Evolutionary conservation across 768 basidiomycete genomes (phyloP).

Genomic region (Leccinum boreale): DNA sequence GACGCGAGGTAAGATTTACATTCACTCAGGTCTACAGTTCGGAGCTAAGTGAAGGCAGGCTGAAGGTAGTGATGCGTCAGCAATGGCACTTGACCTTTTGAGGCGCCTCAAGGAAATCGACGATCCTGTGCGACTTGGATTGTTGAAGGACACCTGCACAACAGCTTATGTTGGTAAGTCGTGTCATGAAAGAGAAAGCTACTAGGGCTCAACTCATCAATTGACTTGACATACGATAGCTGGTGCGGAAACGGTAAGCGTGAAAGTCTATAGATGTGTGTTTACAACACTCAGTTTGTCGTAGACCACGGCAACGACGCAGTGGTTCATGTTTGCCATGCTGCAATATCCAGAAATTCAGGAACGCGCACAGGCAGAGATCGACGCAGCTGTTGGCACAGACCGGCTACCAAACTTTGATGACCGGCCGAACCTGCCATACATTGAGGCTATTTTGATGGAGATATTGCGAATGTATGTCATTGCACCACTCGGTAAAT

Average conservation of each 20-base stretch:
- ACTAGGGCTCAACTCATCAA: background rate
- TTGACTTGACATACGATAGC: conserved; percentile 5
- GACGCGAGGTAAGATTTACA: conserved; percentile 7
- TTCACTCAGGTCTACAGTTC: background rate
- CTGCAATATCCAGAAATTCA: conserved; percentile 31
- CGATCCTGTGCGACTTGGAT: conserved; percentile 10
- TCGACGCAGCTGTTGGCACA: conserved; percentile 28
- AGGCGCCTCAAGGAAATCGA: background rate
- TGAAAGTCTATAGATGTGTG: background rate
- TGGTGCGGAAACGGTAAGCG: conserved; percentile 19
- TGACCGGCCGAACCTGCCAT: conserved; percentile 26
- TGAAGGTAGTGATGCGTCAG: conserved; percentile 6
- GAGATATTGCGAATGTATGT: conserved; percentile 31
- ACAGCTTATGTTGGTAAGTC: conserved; percentile 18
- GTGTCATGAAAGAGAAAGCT: background rate
- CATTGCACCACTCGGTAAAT: conserved; percentile 23
- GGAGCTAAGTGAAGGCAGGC: conserved; percentile 5
- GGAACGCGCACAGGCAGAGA: conserved; percentile 27
- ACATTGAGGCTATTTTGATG: conserved; percentile 26
- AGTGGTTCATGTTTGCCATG: conserved; percentile 33
- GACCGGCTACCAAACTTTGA: conserved; percentile 24
- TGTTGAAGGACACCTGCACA: conserved; percentile 9
- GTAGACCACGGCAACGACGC: conserved; percentile 9
- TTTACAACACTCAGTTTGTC: background rate
- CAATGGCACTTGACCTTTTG: conserved; percentile 14